Conservation (phyloP, 441 rosid genomes). For the Gossypium laxum region DNA sequence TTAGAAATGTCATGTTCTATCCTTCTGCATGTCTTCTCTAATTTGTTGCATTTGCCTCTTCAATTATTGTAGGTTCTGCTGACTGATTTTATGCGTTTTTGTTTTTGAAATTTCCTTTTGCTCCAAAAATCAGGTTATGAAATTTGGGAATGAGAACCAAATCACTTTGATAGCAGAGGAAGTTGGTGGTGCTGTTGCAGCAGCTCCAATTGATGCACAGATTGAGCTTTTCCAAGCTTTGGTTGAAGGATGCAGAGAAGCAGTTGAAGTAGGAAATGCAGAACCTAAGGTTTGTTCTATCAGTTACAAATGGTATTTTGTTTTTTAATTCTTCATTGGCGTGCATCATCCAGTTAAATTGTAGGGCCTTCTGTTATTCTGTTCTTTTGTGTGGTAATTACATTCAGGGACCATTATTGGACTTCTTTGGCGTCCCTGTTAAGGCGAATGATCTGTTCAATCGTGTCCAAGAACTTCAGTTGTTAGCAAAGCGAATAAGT, state of each 20-base stretch:
- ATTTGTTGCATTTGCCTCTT: not conserved
- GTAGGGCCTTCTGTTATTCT: not conserved
- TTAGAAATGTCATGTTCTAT: not conserved
- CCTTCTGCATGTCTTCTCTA: conserved; percentile 1
- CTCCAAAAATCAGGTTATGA: conserved; percentile 52
- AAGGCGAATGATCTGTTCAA: conserved; percentile 71
- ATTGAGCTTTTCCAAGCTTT: conserved; percentile 80
- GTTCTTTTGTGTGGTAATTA: conserved; percentile 12
- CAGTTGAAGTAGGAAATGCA: conserved; percentile 48
- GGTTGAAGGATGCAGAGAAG: conserved; percentile 79
- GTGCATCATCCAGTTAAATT: not conserved
- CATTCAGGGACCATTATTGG: conserved; percentile 77
- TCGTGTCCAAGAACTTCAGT: conserved; percentile 87
- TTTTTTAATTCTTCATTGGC: not conserved
- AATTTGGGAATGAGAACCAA: conserved; percentile 78
- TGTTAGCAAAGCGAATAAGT: conserved; percentile 66
- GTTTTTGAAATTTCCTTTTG: not conserved
- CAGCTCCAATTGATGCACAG: conserved; percentile 73
- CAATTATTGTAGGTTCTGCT: not conserved
- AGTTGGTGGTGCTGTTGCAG: conserved; percentile 73
- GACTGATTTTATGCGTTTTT: not conserved
- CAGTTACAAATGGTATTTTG: not conserved
- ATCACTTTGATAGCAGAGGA: conserved; percentile 60
- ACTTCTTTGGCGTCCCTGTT: conserved; percentile 92
- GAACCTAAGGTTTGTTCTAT: conserved; percentile 62